Conservation (phyloP, 345 rosid species). For the rapeseed (Brassica napus) region Da-Ae NC_063438.1:3891001-3891500, state of each 20-base stretch:
- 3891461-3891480: not conserved
- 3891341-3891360: not conserved
- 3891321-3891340: not conserved
- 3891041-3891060: conserved; percentile 15
- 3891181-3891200: conserved; percentile 11
- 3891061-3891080: conserved; percentile 25
- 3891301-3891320: not conserved
- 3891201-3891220: conserved; percentile 27
- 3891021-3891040: conserved; percentile 19
- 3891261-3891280: conserved; percentile 19
- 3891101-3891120: not conserved
- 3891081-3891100: conserved; percentile 9
- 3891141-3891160: conserved; percentile 15
- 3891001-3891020: conserved; percentile 15
- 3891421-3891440: no score
- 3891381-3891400: conserved; percentile 1
- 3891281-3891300: not conserved
- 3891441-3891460: not conserved
- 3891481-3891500: not conserved
- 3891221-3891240: not conserved
- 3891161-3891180: conserved; percentile 32
- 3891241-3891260: conserved; percentile 9
- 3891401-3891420: no score
- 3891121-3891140: conserved; percentile 2
- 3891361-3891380: not conserved